Base-by-base conservation (phyloP, 2,329 filamentous ascomycete species). In the Penicillium griseofulvum region DNA sequence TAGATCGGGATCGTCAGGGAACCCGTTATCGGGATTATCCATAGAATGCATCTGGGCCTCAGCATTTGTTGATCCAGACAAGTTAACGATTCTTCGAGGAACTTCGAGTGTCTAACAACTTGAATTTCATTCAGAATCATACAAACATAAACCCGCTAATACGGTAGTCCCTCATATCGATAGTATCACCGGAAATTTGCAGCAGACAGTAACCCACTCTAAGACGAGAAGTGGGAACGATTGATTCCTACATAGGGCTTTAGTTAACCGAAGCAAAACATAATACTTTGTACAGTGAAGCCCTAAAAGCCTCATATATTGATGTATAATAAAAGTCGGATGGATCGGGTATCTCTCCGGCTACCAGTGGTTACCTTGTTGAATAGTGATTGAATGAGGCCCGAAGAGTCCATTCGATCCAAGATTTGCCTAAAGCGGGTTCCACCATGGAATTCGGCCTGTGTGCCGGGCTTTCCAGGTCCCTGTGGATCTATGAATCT, bases 371-470 rank as follows among this genome's bases (percentile, higher is more conserved):
- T 29, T 24, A 37, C 19, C 5, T 26, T 22, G 4, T 10, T n/a
- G 17, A 12, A 19, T 10, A 51, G 17, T n/a, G 9, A 45, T 24
- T 31, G 24, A 5, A 19, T 26, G 17, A 34, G 17, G 12, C 34
- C 16, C 2, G 10, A 33, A 36, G 19, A 33, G 24, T 50, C 37
- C 33, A 11, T 11, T 37, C 17, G 11, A 51, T 12, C 29, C 19
- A 37, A 22, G 24, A 31, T 49, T 36, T 24, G 22, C 24, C 22
- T 10, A 38, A 39, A 45, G 17, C 22, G 17, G 38, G 31, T 33
- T 49, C 24, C 46, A 33, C 19, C 14, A 43, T 38, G 39, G 51
- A 51, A 54, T 33, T 51, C 52, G 52, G 52, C 47, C 31, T 38
- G 22, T 42, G 47, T 54, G 52, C 47, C 52, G 52, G 28, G 33